Evolutionary conservation across 345 rosid species (phyloP).

Genomic region (Anacardium occidentale): DNA sequence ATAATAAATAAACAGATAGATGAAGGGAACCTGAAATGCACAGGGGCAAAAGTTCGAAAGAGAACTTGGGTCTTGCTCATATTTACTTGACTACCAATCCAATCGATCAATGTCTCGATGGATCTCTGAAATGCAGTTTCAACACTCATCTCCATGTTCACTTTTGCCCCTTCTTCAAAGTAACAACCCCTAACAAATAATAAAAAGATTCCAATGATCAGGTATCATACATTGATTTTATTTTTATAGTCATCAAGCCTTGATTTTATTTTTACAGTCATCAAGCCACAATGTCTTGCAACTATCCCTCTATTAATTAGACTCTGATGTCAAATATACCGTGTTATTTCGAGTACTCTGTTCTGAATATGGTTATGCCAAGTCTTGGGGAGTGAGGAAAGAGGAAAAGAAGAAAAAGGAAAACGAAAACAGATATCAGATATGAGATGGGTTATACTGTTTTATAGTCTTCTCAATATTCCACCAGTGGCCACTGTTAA

Average conservation of each 20-base stretch:
- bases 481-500: constrained; percentile 99
- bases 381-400: background rate
- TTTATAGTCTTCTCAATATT: constrained; percentile 65
- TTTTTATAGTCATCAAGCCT: no score
- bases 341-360: background rate
- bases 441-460: constrained; percentile 37
- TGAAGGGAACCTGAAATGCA: constrained; percentile 67
- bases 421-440: background rate
- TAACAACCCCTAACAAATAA: constrained; percentile 56
- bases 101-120: constrained; percentile 48
- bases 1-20: background rate
- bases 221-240: background rate
- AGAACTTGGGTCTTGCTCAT: constrained; percentile 56
- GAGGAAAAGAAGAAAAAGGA: no score
- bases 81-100: constrained; percentile 55
- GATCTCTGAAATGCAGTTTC: constrained; percentile 59
- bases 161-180: constrained; percentile 61
- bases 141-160: constrained; percentile 57
- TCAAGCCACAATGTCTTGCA: background rate
- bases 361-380: background rate
- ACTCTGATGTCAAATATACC: background rate
- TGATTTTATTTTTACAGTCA: no score
- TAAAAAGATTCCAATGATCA: background rate
- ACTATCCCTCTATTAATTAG: background rate
- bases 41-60: constrained; percentile 74